Evolutionary conservation across 2,329 filamentous ascomycete genomes (phyloP), one percentile per base, ranked within the genome.

Genomic region (Pseudogymnoascus sp.): DNA sequence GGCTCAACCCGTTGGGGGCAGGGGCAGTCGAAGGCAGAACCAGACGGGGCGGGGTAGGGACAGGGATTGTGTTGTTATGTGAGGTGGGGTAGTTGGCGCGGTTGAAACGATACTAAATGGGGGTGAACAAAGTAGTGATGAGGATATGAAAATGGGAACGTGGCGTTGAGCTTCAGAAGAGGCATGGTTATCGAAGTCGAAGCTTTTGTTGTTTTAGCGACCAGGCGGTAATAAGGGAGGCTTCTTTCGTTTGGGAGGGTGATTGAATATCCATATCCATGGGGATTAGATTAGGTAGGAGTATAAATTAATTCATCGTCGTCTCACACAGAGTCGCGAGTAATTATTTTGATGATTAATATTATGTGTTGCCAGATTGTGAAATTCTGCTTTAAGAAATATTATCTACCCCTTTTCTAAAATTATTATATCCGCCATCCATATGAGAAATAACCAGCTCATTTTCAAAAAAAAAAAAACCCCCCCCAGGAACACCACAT

Each of bases 11-110:
- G 28, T 33, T 9, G 50, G 26, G 3, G 50, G 50, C 5, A 33
- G 28, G 9, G 28, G 28, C 1, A 33, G 4, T 33, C 50, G 28
- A 13, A 31, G 17, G 28, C 26, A 33, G 28, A 33, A 33, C 4
- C 50, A 33, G 50, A 6, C 17, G 10, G 50, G 26, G n/a, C 50
- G 28, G 10, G 17, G 73, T 64, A 71, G 67, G 62, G 72, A 74
- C 35, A 70, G 67, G 65, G 78, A 80, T 23, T 83, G 80, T 68
- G 70, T 77, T 38, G 75, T 83, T 61, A 83, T 83, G 81, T 82
- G 68, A 69, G 31, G 13, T 9, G 8, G 33, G 31, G 17, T 23
- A 61, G 36, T 13, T 42, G 50, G 10, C 21, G n/a, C 33, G 13
- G 33, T 26, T 23, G 61, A 66, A 42, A 28, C 26, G 47, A 53